Evolutionary conservation across 2,329 filamentous ascomycete species (phyloP).

Genomic region (Trichoderma sp.): DNA sequence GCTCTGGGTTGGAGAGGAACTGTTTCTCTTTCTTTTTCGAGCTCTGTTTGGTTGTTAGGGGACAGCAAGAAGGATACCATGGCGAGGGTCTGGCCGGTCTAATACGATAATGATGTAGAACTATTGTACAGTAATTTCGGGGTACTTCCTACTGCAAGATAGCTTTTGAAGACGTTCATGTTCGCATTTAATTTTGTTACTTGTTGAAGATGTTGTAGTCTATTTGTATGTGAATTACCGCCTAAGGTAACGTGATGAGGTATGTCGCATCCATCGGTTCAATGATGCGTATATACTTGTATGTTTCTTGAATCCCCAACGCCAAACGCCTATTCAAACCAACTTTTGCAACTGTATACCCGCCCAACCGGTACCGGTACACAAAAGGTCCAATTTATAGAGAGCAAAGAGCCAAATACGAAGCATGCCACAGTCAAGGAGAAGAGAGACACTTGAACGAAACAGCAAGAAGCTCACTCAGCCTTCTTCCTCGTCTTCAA

Average conservation of each 20-base stretch:
- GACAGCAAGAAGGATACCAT: background rate
- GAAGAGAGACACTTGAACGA: too few species aligned
- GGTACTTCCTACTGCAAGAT: background rate
- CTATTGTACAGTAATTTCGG: slow-evolving; percentile 6
- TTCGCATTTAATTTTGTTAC: background rate
- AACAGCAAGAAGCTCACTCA: slow-evolving; percentile 36
- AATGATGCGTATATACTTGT: background rate
- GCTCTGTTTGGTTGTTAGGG: background rate
- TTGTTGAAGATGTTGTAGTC: background rate
- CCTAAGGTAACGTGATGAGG: background rate
- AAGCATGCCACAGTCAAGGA: background rate
- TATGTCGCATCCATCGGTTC: background rate
- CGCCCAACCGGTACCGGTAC: background rate
- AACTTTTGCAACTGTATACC: background rate
- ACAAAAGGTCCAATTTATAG: too few species aligned
- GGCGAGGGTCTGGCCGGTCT: background rate
- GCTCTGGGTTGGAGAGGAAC: slow-evolving; percentile 13
- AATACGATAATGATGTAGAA: slow-evolving; percentile 1
- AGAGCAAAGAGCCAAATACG: background rate
- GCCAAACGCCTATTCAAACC: slow-evolving; percentile 9
- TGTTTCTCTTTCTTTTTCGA: too few species aligned
- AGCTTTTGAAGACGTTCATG: slow-evolving; percentile 1
- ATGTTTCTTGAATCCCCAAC: background rate
- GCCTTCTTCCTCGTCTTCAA: slow-evolving; percentile 66
- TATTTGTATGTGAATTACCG: too few species aligned